Percentiles rank a stretch among this genome's conserved stretches.
phyloP scores from a whole-genome alignment of 139 green algal genomes.

The Chlorella ohadii region DNA sequence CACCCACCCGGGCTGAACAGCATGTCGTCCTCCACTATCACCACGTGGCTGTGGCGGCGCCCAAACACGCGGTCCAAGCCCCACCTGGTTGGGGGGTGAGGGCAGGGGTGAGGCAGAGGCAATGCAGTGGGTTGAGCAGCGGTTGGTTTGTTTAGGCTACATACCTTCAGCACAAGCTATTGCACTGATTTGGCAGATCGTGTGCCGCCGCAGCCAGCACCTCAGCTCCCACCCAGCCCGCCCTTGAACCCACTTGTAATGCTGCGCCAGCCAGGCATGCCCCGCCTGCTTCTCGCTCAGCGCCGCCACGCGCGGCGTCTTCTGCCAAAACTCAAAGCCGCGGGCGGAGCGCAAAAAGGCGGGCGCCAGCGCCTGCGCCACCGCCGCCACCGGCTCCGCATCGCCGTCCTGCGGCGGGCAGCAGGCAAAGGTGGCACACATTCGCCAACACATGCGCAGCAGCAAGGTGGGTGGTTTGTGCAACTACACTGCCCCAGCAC shows the following conservation, averaged over 20 bases:
- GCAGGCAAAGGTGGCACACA: not conserved
- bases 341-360: not conserved
- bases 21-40: conserved; percentile 69
- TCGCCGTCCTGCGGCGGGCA: conserved; percentile 22
- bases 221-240: too few relatives aligned
- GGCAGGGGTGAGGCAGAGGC: too few relatives aligned
- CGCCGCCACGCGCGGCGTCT: conserved; percentile 20
- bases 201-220: too few relatives aligned
- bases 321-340: conserved; percentile 47
- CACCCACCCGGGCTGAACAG: conserved; percentile 46
- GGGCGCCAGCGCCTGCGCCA: not conserved
- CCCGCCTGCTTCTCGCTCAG: conserved; percentile 43
- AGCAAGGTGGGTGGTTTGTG: too few relatives aligned
- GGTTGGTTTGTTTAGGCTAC: too few relatives aligned
- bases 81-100: not conserved
- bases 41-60: conserved; percentile 43
- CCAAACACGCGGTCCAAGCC: conserved; percentile 47
- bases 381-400: not conserved
- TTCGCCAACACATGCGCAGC: not conserved
- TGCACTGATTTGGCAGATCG: too few relatives aligned
- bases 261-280: conserved; percentile 55
- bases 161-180: too few relatives aligned
- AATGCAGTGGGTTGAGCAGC: too few relatives aligned
- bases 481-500: too few relatives aligned
- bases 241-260: conserved; percentile 42